These are phyloP conservation scores for Xylaria digitata DNA, from an alignment of 2,329 filamentous ascomycete genomes.

Conservation along the genomic window DNA sequence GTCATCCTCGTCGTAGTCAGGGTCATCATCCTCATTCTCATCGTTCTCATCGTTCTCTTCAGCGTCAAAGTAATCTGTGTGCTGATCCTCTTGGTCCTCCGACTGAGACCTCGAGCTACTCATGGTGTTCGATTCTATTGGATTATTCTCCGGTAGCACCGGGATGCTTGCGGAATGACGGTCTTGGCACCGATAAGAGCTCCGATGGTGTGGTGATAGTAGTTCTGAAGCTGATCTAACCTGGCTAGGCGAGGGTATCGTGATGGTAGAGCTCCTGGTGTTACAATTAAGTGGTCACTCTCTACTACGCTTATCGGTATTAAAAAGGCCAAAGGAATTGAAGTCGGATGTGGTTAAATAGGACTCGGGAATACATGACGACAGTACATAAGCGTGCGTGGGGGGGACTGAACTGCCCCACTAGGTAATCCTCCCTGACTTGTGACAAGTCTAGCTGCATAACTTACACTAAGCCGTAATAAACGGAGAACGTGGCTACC, in stretches of 20 bases:
- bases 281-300: background rate
- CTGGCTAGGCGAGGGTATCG: constrained; percentile 1
- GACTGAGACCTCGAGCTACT: constrained; percentile 40
- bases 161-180: constrained; percentile 19
- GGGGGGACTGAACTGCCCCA: too few species aligned
- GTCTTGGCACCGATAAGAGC: constrained; percentile 33
- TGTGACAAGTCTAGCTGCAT: too few species aligned
- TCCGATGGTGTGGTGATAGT: background rate
- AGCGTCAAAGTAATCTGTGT: constrained; percentile 45
- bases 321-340: background rate
- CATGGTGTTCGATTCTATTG: constrained; percentile 36
- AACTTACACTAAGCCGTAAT: too few species aligned
- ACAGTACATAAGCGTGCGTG: constrained; percentile 33
- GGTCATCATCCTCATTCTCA: constrained; percentile 43
- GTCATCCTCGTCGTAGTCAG: constrained; percentile 41
- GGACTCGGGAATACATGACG: constrained; percentile 39
- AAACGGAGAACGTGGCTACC: too few species aligned
- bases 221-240: background rate
- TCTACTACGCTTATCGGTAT: background rate
- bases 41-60: constrained; percentile 43
- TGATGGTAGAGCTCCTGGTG: background rate
- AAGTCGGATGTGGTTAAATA: constrained; percentile 29
- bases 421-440: too few species aligned
- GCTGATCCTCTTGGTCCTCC: constrained; percentile 38
- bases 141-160: constrained; percentile 20